These are phyloP conservation scores for Naganishia albida DNA, from an alignment of 1,284 basidiomycete species.

Conservation along the genomic window DNA sequence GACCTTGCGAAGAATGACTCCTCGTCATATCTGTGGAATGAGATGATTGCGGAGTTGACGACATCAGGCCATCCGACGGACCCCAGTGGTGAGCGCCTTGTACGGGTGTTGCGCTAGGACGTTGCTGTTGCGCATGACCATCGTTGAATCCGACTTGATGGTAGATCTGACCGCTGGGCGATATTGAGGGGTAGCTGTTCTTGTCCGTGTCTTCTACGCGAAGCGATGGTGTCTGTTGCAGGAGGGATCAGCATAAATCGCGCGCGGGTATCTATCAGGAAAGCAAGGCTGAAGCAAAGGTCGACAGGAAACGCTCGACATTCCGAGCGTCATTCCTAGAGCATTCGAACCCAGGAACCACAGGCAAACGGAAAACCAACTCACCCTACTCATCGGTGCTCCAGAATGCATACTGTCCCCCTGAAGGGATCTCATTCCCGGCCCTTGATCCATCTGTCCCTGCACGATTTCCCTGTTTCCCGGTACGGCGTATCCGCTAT, in stretches of 20 bases:
- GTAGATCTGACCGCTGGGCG: conserved; percentile 12
- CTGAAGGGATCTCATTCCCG: conserved; percentile 4
- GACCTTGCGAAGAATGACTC: conserved; percentile 9
- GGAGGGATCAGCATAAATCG: not conserved
- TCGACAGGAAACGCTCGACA: too few species aligned
- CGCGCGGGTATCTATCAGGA: too few species aligned
- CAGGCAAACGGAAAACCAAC: not conserved
- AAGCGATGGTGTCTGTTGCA: conserved; percentile 17
- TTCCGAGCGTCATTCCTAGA: too few species aligned
- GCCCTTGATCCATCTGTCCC: conserved; percentile 9
- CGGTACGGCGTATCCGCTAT: not conserved
- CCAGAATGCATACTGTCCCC: conserved; percentile 7
- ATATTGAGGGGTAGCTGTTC: conserved; percentile 9
- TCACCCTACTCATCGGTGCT: conserved; percentile 24
- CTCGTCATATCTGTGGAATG: conserved; percentile 5
- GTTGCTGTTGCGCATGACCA: not conserved
- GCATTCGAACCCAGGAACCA: not conserved
- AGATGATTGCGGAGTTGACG: conserved; percentile 8
- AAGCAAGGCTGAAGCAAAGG: too few species aligned
- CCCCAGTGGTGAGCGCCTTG: not conserved
- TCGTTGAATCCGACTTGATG: conserved; percentile 12
- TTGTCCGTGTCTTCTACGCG: conserved; percentile 16
- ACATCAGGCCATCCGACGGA: not conserved
- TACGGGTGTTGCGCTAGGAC: conserved; percentile 8
- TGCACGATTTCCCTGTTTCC: conserved; percentile 19